phyloP scores from a whole-genome alignment of 1,284 basidiomycete species.

The Ganoderma sinense region DNA sequence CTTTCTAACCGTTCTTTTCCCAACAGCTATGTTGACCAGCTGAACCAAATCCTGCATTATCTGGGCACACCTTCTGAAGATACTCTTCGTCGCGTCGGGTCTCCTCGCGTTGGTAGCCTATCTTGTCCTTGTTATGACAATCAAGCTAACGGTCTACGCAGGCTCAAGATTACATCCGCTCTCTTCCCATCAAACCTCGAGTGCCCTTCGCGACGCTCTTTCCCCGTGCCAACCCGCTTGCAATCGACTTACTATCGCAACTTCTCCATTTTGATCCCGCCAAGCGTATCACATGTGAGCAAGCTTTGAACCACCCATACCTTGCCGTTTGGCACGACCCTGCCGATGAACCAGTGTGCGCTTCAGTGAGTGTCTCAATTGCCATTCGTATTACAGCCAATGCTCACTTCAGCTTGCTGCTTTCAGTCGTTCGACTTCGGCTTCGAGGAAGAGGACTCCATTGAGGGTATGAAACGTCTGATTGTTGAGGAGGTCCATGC shows the following conservation, averaged over 20 bases:
- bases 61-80: constrained; percentile 97
- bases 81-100: constrained; percentile 94
- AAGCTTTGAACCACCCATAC: constrained; percentile 96
- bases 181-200: constrained; percentile 94
- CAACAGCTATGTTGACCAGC: constrained; percentile 92
- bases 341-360: constrained; percentile 86
- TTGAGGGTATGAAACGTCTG: constrained; percentile 96
- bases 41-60: constrained; percentile 98
- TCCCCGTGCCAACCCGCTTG: constrained; percentile 92
- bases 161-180: constrained; percentile 99
- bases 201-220: constrained; percentile 93
- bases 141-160: constrained; percentile 38
- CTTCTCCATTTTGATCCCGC: constrained; percentile 97
- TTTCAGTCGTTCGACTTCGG: constrained; percentile 92
- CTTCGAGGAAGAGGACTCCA: constrained; percentile 97
- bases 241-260: constrained; percentile 91
- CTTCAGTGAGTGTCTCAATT: constrained; percentile 21
- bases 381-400: too few species aligned
- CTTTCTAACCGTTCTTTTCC: constrained; percentile 13
- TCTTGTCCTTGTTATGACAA: constrained; percentile 1
- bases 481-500: constrained; percentile 93
- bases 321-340: constrained; percentile 95
- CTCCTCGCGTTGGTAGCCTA: constrained; percentile 70
- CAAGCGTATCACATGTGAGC: constrained; percentile 94
- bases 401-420: neutral